Evolutionary conservation across 2,329 filamentous ascomycete genomes (phyloP).

Genomic region (Penicillium frequentans): DNA sequence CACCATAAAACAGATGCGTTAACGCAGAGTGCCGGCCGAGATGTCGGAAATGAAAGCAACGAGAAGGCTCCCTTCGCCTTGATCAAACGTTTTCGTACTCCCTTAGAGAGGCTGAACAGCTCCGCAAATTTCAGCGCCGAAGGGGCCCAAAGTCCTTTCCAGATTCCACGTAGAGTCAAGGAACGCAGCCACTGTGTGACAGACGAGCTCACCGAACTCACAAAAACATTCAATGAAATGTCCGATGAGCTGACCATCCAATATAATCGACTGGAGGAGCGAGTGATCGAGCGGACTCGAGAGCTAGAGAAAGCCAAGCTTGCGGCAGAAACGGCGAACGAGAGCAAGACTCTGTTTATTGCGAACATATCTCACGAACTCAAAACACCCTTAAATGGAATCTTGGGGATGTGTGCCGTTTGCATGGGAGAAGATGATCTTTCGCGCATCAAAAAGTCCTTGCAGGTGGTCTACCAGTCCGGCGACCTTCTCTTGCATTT

Average conservation of each 20-base stretch:
- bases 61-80: constrained; percentile 12
- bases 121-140: background rate
- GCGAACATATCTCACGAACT: constrained; percentile 84
- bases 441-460: constrained; percentile 72
- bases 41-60: background rate
- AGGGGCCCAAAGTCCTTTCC: constrained; percentile 54
- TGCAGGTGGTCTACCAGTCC: constrained; percentile 87
- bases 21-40: background rate
- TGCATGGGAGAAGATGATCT: constrained; percentile 90
- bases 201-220: constrained; percentile 83
- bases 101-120: constrained; percentile 11
- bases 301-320: constrained; percentile 89
- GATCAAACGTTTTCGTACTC: constrained; percentile 13
- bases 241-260: constrained; percentile 85
- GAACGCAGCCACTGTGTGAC: constrained; percentile 73
- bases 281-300: constrained; percentile 77
- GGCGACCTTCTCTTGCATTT: constrained; percentile 81
- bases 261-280: constrained; percentile 79
- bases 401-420: constrained; percentile 87
- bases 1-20: background rate
- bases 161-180: constrained; percentile 80
- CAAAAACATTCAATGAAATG: constrained; percentile 88
- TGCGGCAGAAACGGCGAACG: constrained; percentile 89
- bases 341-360: constrained; percentile 94
- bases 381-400: constrained; percentile 89